Evolutionary conservation across 2,329 filamentous ascomycete genomes (phyloP), one percentile per base, ranked within the genome.

Genomic region (Xylariaceae sp.): DNA sequence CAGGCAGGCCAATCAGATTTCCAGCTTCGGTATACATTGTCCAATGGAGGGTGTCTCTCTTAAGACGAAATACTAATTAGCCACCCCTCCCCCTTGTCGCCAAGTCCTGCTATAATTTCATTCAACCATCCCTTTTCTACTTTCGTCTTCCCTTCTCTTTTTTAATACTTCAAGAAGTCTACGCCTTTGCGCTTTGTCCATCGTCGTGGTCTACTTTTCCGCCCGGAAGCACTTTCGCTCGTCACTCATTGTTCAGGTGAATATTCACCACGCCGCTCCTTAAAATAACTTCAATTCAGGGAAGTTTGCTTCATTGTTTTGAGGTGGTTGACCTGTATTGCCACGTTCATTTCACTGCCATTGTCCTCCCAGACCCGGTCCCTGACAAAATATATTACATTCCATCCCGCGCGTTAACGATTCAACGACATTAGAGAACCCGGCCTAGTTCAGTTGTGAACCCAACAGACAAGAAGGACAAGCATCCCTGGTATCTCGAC

Each of bases 261-360:
- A 61, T 65, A 62, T 56, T 66, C 68, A 66, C 68, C 66, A 65
- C 62, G 65, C 59, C 69, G 61, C 65, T 71, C 69, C 69, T 70
- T 64, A 59, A 61, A 57, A 49, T 52, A 57, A n/a, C n/a, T 60
- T 60, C 56, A 46, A 59, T 54, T 64, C 57, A 60, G 52, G 52
- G 41, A 55, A 21, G 23, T 21, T 43, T 44, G 48, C 53, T 56
- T 57, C 52, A 56, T 63, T 65, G 48, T 62, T 54, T 54, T 50
- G 9, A 29, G 52, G 43, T 46, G 52, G 37, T 56, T 40, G 48
- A 47, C 43, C 50, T 57, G 54, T 29, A 40, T 67, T 62, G 61
- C 56, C 62, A 69, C 64, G 20, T 63, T 68, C 65, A 42, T 54
- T 64, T 61, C 43, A 54, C 56, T 55, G 54, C 56, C 50, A 57